Base-by-base conservation (phyloP, 768 basidiomycete genomes). In the Aureoboletus auriporus region DNA sequence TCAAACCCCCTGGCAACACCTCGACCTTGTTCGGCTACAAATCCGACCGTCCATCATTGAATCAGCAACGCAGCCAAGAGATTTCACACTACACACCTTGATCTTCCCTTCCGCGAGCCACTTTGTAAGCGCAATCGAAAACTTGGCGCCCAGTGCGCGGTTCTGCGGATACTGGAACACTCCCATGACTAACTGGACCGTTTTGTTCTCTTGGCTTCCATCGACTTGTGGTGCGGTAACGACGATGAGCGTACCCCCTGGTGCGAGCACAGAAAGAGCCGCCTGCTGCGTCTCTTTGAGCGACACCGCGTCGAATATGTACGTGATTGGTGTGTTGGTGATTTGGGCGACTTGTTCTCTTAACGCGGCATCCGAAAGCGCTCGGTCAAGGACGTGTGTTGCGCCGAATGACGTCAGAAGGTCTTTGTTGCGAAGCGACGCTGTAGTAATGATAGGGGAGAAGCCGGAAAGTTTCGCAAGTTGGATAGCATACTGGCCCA, bases 401-500 rank as follows among this genome's bases (percentile, higher is more conserved):
- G 70, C 71, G 11, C 72, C 72, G 8, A 70, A 54, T 6, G 62
- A 60, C 16, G 56, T 46, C 20, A 73, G 61, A 8, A 56, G 50
- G 5, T 49, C 60, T 5, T 47, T 44, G 46, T 74, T 68, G 39
- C 64, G 61, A 2, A 57, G 47, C 2, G 72, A 72, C 2, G 72
- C 65, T 0, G 72, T 74, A 13, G 71, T 65, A 31, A 71, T 63
- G 51, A 73, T 67, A 8, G 64, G 66, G 1, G 60, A 67, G 52
- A 70, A 69, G 4, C 62, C 67, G 13, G 64, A 68, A 20, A 67
- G 42, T 12, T 35, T 58, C 1, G 69, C 65, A 11, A 68, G 58
- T 48, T 69, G 69, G 20, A 70, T 46, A 70, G 69, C 69, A 28
- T 56, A 66, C 51, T 72, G 70, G 3, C 71, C 73, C 5, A 74